Evolutionary conservation across 768 basidiomycete species (phyloP).

Genomic region (Tricholoma sp.): DNA sequence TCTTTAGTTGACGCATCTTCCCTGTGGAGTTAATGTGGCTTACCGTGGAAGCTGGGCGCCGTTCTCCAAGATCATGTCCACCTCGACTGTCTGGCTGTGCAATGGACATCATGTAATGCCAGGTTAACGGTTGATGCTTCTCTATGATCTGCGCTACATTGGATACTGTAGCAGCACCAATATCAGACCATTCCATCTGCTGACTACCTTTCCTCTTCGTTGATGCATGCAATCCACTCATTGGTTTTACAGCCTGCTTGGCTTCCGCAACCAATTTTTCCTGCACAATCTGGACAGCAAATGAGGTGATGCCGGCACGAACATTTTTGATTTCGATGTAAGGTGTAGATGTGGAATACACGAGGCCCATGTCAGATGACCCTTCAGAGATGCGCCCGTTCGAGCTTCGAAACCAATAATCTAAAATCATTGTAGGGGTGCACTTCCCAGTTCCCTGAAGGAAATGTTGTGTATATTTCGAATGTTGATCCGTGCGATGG

Average conservation of each 20-base stretch:
- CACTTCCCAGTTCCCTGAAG: too few relatives aligned
- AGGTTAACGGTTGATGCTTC: background rate
- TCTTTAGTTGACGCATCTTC: background rate
- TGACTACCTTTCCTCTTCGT: background rate
- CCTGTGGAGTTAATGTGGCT: background rate
- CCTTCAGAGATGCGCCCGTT: too few relatives aligned
- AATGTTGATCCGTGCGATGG: too few relatives aligned
- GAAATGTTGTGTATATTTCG: too few relatives aligned
- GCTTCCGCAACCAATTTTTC: conserved; percentile 17
- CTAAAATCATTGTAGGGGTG: too few relatives aligned
- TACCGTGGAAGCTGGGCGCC: background rate
- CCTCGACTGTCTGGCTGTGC: background rate
- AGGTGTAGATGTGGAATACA: too few relatives aligned
- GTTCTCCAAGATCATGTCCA: background rate
- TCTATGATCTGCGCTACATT: background rate
- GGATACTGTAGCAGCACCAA: too few relatives aligned
- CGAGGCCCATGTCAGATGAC: too few relatives aligned
- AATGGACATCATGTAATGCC: background rate
- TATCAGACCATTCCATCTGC: background rate
- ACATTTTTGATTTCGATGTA: too few relatives aligned
- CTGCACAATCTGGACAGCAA: too few relatives aligned
- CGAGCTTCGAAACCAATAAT: too few relatives aligned
- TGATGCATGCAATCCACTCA: conserved; percentile 18
- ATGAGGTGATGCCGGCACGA: too few relatives aligned
- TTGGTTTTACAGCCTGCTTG: conserved; percentile 7